phyloP scores from a whole-genome alignment of 2,329 filamentous ascomycete genomes.

The Fusarium sp. region DNA sequence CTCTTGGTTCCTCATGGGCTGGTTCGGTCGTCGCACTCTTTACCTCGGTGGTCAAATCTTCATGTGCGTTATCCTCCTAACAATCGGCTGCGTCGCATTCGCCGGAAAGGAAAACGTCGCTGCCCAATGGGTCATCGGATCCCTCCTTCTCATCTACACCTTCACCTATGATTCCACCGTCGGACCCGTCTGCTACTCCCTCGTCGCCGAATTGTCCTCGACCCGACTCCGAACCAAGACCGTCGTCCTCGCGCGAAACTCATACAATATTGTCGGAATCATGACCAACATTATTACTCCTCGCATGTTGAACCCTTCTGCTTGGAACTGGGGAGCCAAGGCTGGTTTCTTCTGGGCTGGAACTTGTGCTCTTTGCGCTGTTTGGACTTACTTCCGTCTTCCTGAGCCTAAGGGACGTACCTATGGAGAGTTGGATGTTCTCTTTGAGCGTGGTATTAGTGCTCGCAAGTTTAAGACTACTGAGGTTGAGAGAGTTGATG shows the following conservation, averaged over 20 bases:
- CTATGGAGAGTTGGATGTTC: constrained; percentile 65
- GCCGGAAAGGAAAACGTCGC: constrained; percentile 57
- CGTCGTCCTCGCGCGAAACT: constrained; percentile 57
- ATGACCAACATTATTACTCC: constrained; percentile 59
- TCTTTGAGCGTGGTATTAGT: constrained; percentile 60
- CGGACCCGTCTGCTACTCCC: constrained; percentile 78
- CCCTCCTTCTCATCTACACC: constrained; percentile 58
- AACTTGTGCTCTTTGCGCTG: constrained; percentile 57
- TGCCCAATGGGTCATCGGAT: constrained; percentile 61
- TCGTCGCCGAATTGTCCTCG: constrained; percentile 69
- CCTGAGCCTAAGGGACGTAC: constrained; percentile 66
- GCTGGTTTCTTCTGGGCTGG: constrained; percentile 59
- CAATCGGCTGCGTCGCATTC: constrained; percentile 66
- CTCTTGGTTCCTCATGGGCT: constrained; percentile 58
- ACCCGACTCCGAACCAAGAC: constrained; percentile 60
- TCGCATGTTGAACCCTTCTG: constrained; percentile 59
- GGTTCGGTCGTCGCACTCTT: constrained; percentile 58
- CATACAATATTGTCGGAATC: constrained; percentile 63
- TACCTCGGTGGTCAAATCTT: constrained; percentile 61
- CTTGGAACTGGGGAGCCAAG: constrained; percentile 61
- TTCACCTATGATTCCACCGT: constrained; percentile 56
- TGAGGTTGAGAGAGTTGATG: constrained; percentile 45
- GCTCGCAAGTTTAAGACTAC: constrained; percentile 56
- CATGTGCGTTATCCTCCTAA: constrained; percentile 56
- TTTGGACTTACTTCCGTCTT: constrained; percentile 64